Conservation (phyloP, 179 eudicot species). For the Corrigiola litoralis region DNA sequence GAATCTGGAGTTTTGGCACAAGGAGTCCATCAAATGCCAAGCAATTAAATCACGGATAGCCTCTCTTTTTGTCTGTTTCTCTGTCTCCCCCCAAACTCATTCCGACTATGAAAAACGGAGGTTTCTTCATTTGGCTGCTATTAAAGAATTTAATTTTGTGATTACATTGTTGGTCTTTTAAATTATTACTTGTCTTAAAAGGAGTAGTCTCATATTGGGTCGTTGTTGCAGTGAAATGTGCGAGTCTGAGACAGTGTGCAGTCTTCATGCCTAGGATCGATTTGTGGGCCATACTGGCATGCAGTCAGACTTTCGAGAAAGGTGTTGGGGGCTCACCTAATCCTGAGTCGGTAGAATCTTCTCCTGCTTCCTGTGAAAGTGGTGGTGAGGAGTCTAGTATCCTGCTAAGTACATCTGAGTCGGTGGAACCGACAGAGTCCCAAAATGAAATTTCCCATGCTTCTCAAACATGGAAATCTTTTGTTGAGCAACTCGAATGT, state of each 20-base stretch:
- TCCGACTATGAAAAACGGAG: background rate
- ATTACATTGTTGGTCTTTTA: background rate
- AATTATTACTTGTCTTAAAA: background rate
- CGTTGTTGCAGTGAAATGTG: slow-evolving; percentile 74
- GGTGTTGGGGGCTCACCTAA: slow-evolving; percentile 30
- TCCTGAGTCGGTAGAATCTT: slow-evolving; percentile 21
- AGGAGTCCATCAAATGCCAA: background rate
- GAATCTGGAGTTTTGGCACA: background rate
- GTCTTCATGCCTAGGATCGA: slow-evolving; percentile 88
- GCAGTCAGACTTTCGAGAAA: slow-evolving; percentile 28
- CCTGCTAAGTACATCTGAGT: slow-evolving; percentile 19
- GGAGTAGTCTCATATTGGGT: slow-evolving; percentile 13
- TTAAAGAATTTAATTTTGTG: background rate
- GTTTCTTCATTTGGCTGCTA: background rate
- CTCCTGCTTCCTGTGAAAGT: slow-evolving; percentile 1
- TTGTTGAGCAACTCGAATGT: slow-evolving; percentile 78
- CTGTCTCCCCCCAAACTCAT: too few relatives aligned
- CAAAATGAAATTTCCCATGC: slow-evolving; percentile 29
- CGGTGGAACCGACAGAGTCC: slow-evolving; percentile 14
- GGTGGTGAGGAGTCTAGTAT: slow-evolving; percentile 12
- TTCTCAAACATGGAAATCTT: slow-evolving; percentile 71
- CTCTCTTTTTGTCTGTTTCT: background rate
- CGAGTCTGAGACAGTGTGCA: slow-evolving; percentile 54
- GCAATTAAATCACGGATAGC: slow-evolving; percentile 4
- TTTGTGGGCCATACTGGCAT: slow-evolving; percentile 75